A percentile compares a stretch with the other conserved stretches of the same genome.
These are phyloP conservation scores for Millerago galiae DNA, from an alignment of 805 yeast genomes.

Conservation along the genomic window DNA sequence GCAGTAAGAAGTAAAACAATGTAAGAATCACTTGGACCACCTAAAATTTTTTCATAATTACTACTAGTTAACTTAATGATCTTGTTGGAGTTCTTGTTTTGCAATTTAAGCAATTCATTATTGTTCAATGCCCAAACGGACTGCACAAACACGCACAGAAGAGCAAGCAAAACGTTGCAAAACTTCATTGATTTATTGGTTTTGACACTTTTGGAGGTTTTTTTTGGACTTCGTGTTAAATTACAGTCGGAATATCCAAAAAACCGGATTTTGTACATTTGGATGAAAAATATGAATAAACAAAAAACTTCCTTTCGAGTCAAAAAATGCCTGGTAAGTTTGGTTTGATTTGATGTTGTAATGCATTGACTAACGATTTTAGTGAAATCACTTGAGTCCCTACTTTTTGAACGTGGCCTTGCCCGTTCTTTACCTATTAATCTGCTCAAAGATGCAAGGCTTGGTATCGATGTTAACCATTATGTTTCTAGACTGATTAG, in stretches of 20 bases:
- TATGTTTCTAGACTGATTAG: constrained; percentile 59
- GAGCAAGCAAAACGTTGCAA: constrained; percentile 4
- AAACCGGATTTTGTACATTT: background rate
- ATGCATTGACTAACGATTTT: constrained; percentile 7
- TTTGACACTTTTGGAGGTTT: background rate
- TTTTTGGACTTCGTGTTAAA: background rate
- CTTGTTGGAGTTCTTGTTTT: constrained; percentile 26
- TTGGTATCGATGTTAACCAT: constrained; percentile 83
- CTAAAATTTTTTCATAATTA: constrained; percentile 50
- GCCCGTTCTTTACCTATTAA: constrained; percentile 59
- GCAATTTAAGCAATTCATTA: constrained; percentile 21
- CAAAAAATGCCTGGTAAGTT: constrained; percentile 2
- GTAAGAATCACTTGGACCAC: constrained; percentile 62
- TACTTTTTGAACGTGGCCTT: constrained; percentile 59
- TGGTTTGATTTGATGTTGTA: background rate
- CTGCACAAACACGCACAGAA: background rate
- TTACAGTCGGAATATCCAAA: no score
- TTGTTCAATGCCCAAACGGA: constrained; percentile 10
- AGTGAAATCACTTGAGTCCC: constrained; percentile 59
- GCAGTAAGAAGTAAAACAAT: constrained; percentile 72
- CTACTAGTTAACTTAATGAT: constrained; percentile 49
- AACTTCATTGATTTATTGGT: background rate
- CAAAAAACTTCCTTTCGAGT: no score
- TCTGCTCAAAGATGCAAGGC: constrained; percentile 53
- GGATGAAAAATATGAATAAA: background rate